These are phyloP conservation scores for Platanthera zijinensis DNA, from an alignment of 106 monocot species.

Conservation along the genomic window DNA sequence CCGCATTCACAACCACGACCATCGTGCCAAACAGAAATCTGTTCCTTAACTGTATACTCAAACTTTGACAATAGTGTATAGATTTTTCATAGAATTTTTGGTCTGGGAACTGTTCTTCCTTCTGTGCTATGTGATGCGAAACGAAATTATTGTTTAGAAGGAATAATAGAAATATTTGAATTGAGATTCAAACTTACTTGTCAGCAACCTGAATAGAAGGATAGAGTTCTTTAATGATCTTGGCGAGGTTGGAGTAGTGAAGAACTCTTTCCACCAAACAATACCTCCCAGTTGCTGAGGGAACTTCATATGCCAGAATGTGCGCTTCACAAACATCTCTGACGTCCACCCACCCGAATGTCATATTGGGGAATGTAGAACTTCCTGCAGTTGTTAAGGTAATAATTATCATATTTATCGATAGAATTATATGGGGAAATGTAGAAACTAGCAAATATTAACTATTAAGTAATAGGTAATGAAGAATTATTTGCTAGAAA, in stretches of 20 bases:
- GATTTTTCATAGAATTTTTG: neutral
- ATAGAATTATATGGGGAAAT: no score
- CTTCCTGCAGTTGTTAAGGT: neutral
- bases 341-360: slow-evolving; percentile 34
- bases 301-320: slow-evolving; percentile 62
- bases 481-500: no score
- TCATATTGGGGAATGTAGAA: slow-evolving; percentile 12
- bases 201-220: slow-evolving; percentile 45
- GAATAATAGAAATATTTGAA: no score
- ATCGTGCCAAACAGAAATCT: no score
- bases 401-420: no score
- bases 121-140: neutral
- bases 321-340: slow-evolving; percentile 64
- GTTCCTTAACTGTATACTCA: no score
- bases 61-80: neutral
- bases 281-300: slow-evolving; percentile 66
- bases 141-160: neutral
- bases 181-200: slow-evolving; percentile 29
- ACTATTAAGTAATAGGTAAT: no score
- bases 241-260: slow-evolving; percentile 46
- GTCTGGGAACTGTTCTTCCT: no score
- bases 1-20: no score
- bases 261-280: slow-evolving; percentile 68
- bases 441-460: no score
- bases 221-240: slow-evolving; percentile 42